Base-by-base conservation (phyloP, 139 green algal species). In the Ostreobium quekettii region DNA sequence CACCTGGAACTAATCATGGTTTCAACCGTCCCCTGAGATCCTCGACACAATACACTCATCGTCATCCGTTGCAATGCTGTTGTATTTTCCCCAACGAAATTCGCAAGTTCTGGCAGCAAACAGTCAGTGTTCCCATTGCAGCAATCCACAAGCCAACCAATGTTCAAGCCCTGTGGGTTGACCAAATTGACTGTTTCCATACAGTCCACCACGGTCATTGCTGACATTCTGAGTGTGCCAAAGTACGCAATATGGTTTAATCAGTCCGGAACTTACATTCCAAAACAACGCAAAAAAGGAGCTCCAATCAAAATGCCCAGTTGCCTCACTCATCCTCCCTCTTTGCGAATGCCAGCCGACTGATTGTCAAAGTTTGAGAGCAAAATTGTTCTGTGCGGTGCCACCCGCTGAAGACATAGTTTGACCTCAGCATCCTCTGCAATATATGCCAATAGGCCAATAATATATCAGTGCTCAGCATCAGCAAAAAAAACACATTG, bases 271-370 rank as follows among this genome's bases (percentile, higher is more conserved):
- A n/a, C 63, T 60, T 33, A 77, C 72, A 36, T 74, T 77, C 57
- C 60, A 74, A 39, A 77, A 77, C 0, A 77, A 11, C 2, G 72
- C 66, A 32, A 74, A 77, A 49, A 77, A 77, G 4, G 58, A 71
- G 37, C 65, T 63, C 72, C 72, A 77, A 62, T 77, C 72, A 31
- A 77, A 74, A 1, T 36, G 15, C 42, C 11, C 42, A 53, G n/a
- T n/a, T n/a, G n/a, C 19, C 42, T 53, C 19, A 11, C 42, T 26
- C 42, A 26, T 53, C 15, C 11, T 26, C 11, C 15, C 42, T 53
- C 42, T 26, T 53, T 53, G 42, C 15, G 42, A 19, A 11, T 11
- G 11, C 19, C 42, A 53, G 42, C 42, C 15, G 42, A 19, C 42
- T 19, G 19, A 53, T 26, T 19, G 19, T 19, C 42, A 53, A 11